Base-by-base conservation (phyloP, 2,329 filamentous ascomycete species). In the Exophiala viscosa region DNA sequence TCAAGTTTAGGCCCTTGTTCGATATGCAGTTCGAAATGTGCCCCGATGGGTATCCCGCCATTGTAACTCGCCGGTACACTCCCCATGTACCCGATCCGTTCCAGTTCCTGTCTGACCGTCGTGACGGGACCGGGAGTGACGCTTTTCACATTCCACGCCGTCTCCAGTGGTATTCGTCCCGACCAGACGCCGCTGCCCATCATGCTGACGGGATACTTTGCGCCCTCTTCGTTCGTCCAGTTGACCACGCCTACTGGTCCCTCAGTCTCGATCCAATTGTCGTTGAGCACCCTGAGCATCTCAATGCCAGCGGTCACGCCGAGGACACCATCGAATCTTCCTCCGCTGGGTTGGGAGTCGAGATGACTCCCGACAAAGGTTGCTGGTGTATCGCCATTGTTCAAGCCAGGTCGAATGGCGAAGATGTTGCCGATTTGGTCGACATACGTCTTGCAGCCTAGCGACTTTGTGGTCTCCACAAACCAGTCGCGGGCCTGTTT, bases 351-450 rank as follows among this genome's bases (percentile, higher is more conserved):
- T 55, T 80, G 76, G 3, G 76, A 78, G 56, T 80, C 77, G 3
- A 79, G 65, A 58, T 68, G 66, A 43, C 62, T 65, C 18, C 66
- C 66, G 13, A 61, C 54, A 35, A 64, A 65, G 13, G 58, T 63
- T 5, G 60, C 57, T 3, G 81, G 75, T 1, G 79, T 79, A 14
- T 31, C 10, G 31, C 80, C 74, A 18, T 76, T 72, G 43, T 69
- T 68, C 45, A 78, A 69, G 0, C 88, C 87, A 2, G 83, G 80
- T 2, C 85, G 79, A 3, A 88, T 76, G 1, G 87, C 86, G 65
- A 92, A 92, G 57, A 87, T 87, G 60, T 92, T 93, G 18, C 88
- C 88, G 80, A 92, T 90, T 14, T 80, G 74, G 65, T 93, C 88
- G 1, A 89, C 69, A 0, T 78, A 83, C 6, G 87, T 75, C 2